Evolutionary conservation across 495 filamentous ascomycete species (phyloP).

Genomic region (Penicillium diatomitis): DNA sequence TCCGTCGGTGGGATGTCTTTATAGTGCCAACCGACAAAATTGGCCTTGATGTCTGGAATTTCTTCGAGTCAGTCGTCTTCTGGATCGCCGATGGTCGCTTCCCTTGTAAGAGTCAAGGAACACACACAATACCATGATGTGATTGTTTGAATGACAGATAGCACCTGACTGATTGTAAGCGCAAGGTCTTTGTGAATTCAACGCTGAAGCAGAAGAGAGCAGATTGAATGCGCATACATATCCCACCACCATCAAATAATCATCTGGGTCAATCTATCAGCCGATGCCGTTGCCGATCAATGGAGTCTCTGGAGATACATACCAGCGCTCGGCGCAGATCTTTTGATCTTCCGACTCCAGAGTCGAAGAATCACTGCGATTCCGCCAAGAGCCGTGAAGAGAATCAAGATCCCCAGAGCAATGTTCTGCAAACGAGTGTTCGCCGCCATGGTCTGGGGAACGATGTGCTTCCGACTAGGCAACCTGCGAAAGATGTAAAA

Average conservation of each 20-base stretch:
- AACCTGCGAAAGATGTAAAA: too few species aligned
- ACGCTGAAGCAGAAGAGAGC: not conserved
- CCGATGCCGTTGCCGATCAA: constrained; percentile 4
- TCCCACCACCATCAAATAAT: constrained; percentile 14
- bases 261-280: constrained; percentile 14
- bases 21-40: constrained; percentile 40
- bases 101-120: not conserved
- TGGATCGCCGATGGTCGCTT: not conserved
- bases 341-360: constrained; percentile 36
- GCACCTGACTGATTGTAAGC: constrained; percentile 2
- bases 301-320: constrained; percentile 1
- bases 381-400: constrained; percentile 37
- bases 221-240: constrained; percentile 8
- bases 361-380: constrained; percentile 32
- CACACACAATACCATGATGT: constrained; percentile 26
- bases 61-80: constrained; percentile 1
- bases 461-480: too few species aligned
- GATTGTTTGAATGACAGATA: constrained; percentile 15
- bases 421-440: constrained; percentile 26
- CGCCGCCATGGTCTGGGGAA: constrained; percentile 5
- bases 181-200: too few species aligned
- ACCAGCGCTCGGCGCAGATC: constrained; percentile 18
- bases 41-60: constrained; percentile 39
- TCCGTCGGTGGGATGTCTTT: constrained; percentile 30
- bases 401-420: constrained; percentile 37